Evolutionary conservation across 2,329 filamentous ascomycete species (phyloP), one percentile per base, ranked within the genome.

Genomic region (Zasmidium cellare): DNA sequence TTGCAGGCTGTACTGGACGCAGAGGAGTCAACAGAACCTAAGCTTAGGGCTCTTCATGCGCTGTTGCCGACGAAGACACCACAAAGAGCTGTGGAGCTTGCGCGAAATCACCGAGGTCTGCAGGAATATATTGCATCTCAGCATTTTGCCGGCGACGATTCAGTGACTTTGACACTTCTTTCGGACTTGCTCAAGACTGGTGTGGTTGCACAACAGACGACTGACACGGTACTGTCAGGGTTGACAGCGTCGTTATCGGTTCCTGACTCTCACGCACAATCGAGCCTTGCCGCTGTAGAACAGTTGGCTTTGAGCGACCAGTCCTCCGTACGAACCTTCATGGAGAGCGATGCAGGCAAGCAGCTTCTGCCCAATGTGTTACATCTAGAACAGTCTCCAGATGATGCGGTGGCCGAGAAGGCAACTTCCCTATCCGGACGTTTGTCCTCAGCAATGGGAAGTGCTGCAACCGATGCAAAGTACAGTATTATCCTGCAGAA

Each of bases 401-500:
- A 78, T 24, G 82, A 84, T 25, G 75, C 78, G n/a, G 68, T 84
- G 11, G 75, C 82, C 1, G 73, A 79, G 22, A 72, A 69, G 41
- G 79, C 79, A 1, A 62, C 71, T 1, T 65, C 68, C 1, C 60
- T 80, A n/a, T 63, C 67, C 0, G 48, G 51, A 2, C 49, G 57
- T 18, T 55, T 70, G 18, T 66, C 66, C 3, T 62, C 65, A 20
- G 61, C 64, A 9, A 63, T 65, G 41, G 62, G 60, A 9, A 57
- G 60, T 16, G 59, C 60, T 3, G 56, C 58, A 7, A 47, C 57
- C 1, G 55, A 61, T 7, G 63, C 65, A n/a, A 68, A 62, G n/a
- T 76, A 81, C 55, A 76, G 80, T 46, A 77, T 85, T 19, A 75
- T 87, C 6, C 75, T 80, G 41, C 76, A 80, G 56, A 82, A 79